Evolutionary conservation across 2,329 filamentous ascomycete species (phyloP).

Genomic region (Claviceps lovelessii): DNA sequence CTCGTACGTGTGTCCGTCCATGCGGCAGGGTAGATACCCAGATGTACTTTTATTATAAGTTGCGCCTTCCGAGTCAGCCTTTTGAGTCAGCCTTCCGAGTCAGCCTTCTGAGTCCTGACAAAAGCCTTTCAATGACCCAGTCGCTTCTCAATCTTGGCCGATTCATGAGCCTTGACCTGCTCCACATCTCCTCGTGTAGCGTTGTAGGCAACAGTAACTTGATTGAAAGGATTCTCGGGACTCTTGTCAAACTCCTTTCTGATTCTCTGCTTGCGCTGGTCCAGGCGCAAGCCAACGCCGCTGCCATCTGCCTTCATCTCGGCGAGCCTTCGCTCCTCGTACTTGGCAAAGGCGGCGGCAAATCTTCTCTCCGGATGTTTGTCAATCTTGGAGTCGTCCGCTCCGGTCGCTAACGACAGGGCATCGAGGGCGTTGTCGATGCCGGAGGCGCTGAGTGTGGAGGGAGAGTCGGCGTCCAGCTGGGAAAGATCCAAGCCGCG

Average conservation of each 20-base stretch:
- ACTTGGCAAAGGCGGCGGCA: constrained; percentile 73
- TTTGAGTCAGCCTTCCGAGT: too few relatives aligned
- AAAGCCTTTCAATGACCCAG: constrained; percentile 26
- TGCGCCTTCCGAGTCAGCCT: too few relatives aligned
- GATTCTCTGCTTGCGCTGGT: constrained; percentile 75
- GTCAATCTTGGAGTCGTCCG: constrained; percentile 59
- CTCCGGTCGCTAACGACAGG: constrained; percentile 46
- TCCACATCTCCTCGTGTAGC: constrained; percentile 62
- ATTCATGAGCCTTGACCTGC: constrained; percentile 51
- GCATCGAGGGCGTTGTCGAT: constrained; percentile 92
- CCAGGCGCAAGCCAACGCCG: constrained; percentile 55
- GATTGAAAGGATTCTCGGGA: constrained; percentile 91
- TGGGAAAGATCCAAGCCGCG: constrained; percentile 61
- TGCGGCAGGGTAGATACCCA: background rate
- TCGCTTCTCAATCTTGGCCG: constrained; percentile 58
- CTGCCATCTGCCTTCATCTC: constrained; percentile 77
- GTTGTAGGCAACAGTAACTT: constrained; percentile 63
- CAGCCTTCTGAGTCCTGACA: too few relatives aligned
- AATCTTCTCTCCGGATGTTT: constrained; percentile 76
- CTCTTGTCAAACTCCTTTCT: constrained; percentile 90
- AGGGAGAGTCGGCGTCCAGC: constrained; percentile 49
- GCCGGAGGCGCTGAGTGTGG: constrained; percentile 63
- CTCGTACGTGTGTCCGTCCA: background rate
- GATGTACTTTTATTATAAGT: too few relatives aligned
- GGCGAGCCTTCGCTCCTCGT: constrained; percentile 62